Base-by-base conservation (phyloP, 2,329 filamentous ascomycete species). In the Ustulina deusta region DNA sequence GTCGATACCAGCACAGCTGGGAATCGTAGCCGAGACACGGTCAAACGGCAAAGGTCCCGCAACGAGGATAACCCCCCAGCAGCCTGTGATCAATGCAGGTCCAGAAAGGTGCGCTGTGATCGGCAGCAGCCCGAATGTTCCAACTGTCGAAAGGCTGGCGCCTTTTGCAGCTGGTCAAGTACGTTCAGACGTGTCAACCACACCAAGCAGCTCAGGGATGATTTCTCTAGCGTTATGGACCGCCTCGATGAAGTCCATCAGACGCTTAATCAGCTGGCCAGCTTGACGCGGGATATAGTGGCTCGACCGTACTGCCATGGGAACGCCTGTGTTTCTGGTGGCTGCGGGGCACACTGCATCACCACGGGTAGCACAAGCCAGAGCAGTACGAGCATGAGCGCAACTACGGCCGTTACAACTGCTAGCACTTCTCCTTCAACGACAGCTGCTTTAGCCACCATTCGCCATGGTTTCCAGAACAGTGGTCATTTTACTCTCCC, bases 61-160 rank as follows among this genome's bases (percentile, higher is more conserved):
- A 59, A 64, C 38, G 62, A 64, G 4, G 62, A 64, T 36, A 64
- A 64, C 1, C 62, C 48, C 7, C 62, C 62, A 22, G 62, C 62
- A 5, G 62, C 55, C 29, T 65, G 62, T 38, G 62, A 65, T 40
- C 62, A 65, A 17, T 65, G 62, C 55, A 46, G 62, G 22, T 60
- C 62, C 3, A 46, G 62, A 55, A 65, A 65, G 20, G 55, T 65
- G 10, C 62, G 62, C 46, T 65, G 62, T 40, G 62, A 65, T 15
- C 55, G 62, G 10, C 62, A 60, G 11, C 62, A 65, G 11, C 62
- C 62, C 22, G 57, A 61, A 49, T 61, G 57, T 32, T 61, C 57
- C 32, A 61, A 61, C 34, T 61, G 57, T 20, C 57, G 46, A 51
- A 61, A 61, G n/a, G 57, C 44, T 15, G 34, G 29, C 32, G 57